These are phyloP conservation scores for Exophiala mesophila DNA, from an alignment of 2,329 filamentous ascomycete species.

Conservation along the genomic window DNA sequence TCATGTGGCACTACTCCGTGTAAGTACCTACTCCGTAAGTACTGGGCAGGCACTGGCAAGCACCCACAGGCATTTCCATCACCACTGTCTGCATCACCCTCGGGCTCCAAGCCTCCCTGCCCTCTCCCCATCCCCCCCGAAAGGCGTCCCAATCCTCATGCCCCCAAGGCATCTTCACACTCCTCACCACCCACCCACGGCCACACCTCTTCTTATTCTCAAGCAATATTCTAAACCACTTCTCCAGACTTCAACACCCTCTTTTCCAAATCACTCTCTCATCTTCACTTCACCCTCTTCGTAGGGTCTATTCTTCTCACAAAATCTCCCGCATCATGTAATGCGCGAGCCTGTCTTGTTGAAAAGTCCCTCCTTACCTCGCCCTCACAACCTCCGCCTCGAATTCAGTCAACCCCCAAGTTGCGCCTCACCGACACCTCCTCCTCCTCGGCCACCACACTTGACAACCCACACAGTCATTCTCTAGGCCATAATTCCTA, in stretches of 20 bases:
- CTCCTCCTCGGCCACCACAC: constrained; percentile 2
- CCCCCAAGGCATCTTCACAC: too few relatives aligned
- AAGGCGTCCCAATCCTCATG: too few relatives aligned
- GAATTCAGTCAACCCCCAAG: background rate
- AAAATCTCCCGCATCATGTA: too few relatives aligned
- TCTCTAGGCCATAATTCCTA: background rate
- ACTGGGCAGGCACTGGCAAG: too few relatives aligned
- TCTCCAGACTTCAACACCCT: background rate
- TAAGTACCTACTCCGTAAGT: too few relatives aligned
- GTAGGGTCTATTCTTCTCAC: background rate
- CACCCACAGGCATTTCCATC: too few relatives aligned
- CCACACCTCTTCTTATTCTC: background rate
- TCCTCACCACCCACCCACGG: background rate
- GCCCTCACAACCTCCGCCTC: background rate
- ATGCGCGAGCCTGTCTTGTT: background rate
- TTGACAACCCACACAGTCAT: background rate
- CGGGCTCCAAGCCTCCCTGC: too few relatives aligned
- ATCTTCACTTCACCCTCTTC: background rate
- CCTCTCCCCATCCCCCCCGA: too few relatives aligned
- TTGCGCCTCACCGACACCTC: background rate
- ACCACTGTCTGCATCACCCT: too few relatives aligned
- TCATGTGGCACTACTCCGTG: too few relatives aligned
- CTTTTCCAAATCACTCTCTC: background rate
- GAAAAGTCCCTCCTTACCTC: background rate
- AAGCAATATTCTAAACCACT: background rate